Conservation (phyloP, 139 green algal genomes). For the Choricystis sp. region DNA sequence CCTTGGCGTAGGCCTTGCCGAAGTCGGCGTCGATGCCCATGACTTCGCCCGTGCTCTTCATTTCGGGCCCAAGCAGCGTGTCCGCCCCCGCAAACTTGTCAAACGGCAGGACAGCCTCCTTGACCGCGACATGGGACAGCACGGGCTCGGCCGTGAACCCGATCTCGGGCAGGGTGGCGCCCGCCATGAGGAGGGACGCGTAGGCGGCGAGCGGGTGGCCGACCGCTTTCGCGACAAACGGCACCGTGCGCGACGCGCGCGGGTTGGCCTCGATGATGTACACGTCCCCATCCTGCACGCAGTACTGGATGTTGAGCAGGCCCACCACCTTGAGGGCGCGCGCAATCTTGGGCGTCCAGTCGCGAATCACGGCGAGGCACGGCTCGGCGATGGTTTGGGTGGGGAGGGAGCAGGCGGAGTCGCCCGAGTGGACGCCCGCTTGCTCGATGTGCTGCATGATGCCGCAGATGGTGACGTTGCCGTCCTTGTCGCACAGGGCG, state of each 20-base stretch:
- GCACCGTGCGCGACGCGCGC: constrained; percentile 87
- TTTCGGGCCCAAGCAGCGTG: constrained; percentile 94
- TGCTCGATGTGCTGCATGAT: constrained; percentile 99
- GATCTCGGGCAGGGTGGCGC: constrained; percentile 70
- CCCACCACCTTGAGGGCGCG: constrained; percentile 81
- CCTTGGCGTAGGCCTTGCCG: constrained; percentile 87
- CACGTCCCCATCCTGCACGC: constrained; percentile 61
- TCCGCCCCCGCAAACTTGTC: constrained; percentile 96
- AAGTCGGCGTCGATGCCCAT: constrained; percentile 90
- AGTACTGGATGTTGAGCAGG: constrained; percentile 99
- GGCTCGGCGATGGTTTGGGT: constrained; percentile 70
- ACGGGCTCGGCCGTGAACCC: constrained; percentile 69
- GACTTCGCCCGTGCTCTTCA: constrained; percentile 94
- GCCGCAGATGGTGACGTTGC: constrained; percentile 89
- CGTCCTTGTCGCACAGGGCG: constrained; percentile 69
- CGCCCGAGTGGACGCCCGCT: constrained; percentile 89
- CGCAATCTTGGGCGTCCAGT: constrained; percentile 79
- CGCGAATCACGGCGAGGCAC: constrained; percentile 49
- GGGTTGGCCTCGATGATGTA: constrained; percentile 99
- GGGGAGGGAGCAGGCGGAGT: constrained; percentile 89
- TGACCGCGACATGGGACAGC: constrained; percentile 85
- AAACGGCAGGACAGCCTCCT: constrained; percentile 98
- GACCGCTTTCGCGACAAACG: constrained; percentile 96
- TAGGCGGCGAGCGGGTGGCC: constrained; percentile 93
- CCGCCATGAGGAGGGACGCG: constrained; percentile 85